phyloP scores from a whole-genome alignment of 306 rosid genomes.

The Calophaca sinica region DNA sequence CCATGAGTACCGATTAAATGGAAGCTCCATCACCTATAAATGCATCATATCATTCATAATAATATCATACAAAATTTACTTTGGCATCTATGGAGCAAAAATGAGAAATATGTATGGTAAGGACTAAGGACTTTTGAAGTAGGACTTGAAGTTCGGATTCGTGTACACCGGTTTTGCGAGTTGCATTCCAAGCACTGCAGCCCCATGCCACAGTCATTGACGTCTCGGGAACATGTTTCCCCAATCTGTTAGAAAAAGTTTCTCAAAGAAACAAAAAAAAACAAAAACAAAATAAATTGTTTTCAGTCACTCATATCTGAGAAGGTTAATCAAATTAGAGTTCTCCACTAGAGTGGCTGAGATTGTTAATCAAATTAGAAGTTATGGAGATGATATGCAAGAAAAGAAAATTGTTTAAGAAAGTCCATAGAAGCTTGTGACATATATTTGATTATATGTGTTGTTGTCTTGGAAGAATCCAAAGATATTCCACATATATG shows the following conservation, averaged over 20 bases:
- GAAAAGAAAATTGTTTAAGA: no score
- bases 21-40: constrained; percentile 44
- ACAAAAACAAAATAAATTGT: no score
- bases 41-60: background rate
- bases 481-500: no score
- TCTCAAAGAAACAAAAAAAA: background rate
- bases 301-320: no score
- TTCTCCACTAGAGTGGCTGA: no score
- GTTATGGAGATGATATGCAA: no score
- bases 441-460: no score
- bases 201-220: constrained; percentile 47
- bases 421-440: no score
- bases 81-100: background rate
- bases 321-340: no score
- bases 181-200: constrained; percentile 44
- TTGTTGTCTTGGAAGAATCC: no score
- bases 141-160: constrained; percentile 45
- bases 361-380: no score
- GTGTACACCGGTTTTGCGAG: constrained; percentile 44
- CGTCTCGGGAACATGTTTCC: constrained; percentile 45
- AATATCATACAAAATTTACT: constrained; percentile 9
- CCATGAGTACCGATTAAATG: constrained; percentile 49
- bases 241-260: constrained; percentile 41
- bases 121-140: constrained; percentile 40
- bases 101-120: background rate